Base-by-base conservation (phyloP, 257 asterid genomes). In the Mentha longifolia region DNA sequence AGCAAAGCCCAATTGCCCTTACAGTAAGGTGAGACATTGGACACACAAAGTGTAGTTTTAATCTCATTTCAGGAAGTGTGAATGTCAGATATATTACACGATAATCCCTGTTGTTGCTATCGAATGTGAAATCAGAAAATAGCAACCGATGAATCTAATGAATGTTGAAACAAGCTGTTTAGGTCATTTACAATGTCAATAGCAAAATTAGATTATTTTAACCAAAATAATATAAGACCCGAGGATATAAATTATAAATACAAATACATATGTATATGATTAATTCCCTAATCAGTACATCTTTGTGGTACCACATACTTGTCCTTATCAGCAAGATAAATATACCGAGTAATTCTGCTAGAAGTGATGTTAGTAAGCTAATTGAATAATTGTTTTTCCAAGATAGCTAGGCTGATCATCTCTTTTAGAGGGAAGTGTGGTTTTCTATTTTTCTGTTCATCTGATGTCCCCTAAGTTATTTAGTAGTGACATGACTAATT, bases 381-480 rank as follows among this genome's bases (percentile, higher is more conserved):
- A 46, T n/a, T 41, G 57, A 57, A 49, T 42, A 2, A 46, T n/a
- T 41, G 57, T 42, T 42, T 30, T 70, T 19, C 68, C 75, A 31
- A 47, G 11, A 46, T 30, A 6, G 19, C 22, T 47, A 13, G 1
- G 8, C 45, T 13, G 50, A 30, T 25, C 19, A 42, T 70, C 67
- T 56, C 30, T 39, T 54, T 7, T 22, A 25, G 42, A 16, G 41
- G 28, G 14, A 17, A 12, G 52, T 42, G 4, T 25, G 33, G 37
- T 1, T 55, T 25, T 55, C 62, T 50, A 15, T 1, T 51, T 16
- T 17, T 51, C 30, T 43, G 19, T 9, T 66, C 60, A 55, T 67
- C 19, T 16, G 7, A 67, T 30, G 49, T 19, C 51, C 20, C 72
- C 15, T 9, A 52, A 51, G 41, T 16, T 6, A 51, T 37, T 51